Evolutionary conservation across 495 filamentous ascomycete species (phyloP).

Genomic region (Aspergillus bridgeri): DNA sequence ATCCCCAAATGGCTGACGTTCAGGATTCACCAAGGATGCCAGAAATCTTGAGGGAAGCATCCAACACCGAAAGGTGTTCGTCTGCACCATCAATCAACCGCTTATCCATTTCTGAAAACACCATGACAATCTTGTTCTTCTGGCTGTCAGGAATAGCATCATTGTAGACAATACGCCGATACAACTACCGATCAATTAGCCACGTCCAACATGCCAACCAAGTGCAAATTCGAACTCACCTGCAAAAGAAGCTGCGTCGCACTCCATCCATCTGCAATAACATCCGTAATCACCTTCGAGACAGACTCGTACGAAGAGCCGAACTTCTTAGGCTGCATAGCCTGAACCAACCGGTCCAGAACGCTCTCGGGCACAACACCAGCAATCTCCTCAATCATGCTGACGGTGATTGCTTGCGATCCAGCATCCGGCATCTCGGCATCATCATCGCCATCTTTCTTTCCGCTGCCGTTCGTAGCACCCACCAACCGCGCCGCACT

Average conservation of each 20-base stretch:
- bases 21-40: constrained; percentile 58
- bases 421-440: constrained; percentile 48
- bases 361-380: constrained; percentile 80
- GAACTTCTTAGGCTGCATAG: constrained; percentile 69
- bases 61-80: constrained; percentile 87
- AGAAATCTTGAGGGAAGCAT: constrained; percentile 76
- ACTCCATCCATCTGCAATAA: constrained; percentile 98
- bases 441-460: constrained; percentile 49
- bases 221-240: constrained; percentile 38
- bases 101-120: constrained; percentile 93
- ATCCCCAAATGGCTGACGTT: neutral
- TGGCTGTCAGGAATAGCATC: constrained; percentile 76
- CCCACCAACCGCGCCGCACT: constrained; percentile 80
- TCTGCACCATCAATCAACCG: constrained; percentile 95
- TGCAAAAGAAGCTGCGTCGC: constrained; percentile 83
- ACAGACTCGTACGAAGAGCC: constrained; percentile 69
- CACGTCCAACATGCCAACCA: neutral
- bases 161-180: constrained; percentile 76
- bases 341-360: constrained; percentile 64
- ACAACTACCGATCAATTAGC: constrained; percentile 55
- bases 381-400: constrained; percentile 88
- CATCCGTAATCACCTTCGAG: constrained; percentile 73
- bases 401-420: constrained; percentile 58
- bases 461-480: constrained; percentile 36
- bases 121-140: constrained; percentile 85